Conservation (phyloP, 2,329 filamentous ascomycete genomes). For the Chaetomium sp. region DNA sequence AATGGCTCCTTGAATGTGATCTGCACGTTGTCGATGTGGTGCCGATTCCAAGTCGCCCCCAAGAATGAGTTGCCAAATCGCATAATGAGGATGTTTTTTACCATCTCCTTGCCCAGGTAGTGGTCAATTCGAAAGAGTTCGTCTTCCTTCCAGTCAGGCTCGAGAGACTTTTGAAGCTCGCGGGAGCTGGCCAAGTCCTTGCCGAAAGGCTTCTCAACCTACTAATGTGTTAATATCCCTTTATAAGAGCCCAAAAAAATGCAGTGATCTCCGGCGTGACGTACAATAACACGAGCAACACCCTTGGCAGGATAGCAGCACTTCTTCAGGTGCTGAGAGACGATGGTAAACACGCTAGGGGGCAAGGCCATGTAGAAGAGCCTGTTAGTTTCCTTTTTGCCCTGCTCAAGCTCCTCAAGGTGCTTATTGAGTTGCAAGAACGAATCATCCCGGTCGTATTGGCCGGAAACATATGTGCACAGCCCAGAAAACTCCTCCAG, state of each 20-base stretch:
- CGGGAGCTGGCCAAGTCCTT: slow-evolving; percentile 93
- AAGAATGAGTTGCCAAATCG: slow-evolving; percentile 99
- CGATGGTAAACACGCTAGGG: slow-evolving; percentile 94
- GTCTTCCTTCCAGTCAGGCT: slow-evolving; percentile 97
- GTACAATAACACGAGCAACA: slow-evolving; percentile 87
- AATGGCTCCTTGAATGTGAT: slow-evolving; percentile 99
- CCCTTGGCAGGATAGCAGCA: slow-evolving; percentile 92
- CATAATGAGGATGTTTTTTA: slow-evolving; percentile 98
- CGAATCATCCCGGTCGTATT: slow-evolving; percentile 95
- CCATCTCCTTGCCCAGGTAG: slow-evolving; percentile 99
- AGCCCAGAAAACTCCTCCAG: slow-evolving; percentile 80
- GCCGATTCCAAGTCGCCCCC: slow-evolving; percentile 96
- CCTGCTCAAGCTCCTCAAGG: slow-evolving; percentile 77
- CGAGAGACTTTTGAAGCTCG: slow-evolving; percentile 87
- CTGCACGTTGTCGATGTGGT: slow-evolving; percentile 98
- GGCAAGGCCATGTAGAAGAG: slow-evolving; percentile 99
- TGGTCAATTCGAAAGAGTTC: slow-evolving; percentile 99
- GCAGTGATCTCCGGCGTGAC: slow-evolving; percentile 26
- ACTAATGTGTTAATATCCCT: slow-evolving; percentile 23
- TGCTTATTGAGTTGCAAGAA: slow-evolving; percentile 82
- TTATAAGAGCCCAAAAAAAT: neutral
- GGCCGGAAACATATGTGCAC: slow-evolving; percentile 92
- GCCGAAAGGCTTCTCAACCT: slow-evolving; percentile 99
- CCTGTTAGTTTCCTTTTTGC: slow-evolving; percentile 75
- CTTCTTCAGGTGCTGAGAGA: slow-evolving; percentile 93